Conservation (phyloP, 192 early-diverging fungal species). For the Podila epicladia region DNA sequence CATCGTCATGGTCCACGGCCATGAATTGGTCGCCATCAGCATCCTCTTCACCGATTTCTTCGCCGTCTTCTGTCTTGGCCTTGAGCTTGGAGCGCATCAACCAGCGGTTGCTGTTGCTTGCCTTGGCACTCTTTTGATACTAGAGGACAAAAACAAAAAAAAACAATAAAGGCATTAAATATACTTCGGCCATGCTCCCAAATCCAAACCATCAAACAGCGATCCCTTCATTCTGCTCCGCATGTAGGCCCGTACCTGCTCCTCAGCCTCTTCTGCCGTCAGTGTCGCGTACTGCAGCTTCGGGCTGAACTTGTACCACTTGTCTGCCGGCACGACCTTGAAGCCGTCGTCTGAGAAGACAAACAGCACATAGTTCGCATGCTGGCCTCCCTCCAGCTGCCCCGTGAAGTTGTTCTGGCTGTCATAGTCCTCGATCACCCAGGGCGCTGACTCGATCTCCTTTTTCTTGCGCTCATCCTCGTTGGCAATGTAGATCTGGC, state of each 20-base stretch:
- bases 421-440: constrained; percentile 83
- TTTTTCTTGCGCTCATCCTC: constrained; percentile 76
- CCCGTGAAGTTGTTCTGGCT: constrained; percentile 73
- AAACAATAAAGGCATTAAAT: background rate
- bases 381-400: constrained; percentile 75
- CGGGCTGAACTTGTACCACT: constrained; percentile 83
- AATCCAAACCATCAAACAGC: constrained; percentile 14
- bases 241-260: constrained; percentile 57
- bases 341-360: constrained; percentile 79
- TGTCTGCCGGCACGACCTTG: constrained; percentile 75
- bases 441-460: constrained; percentile 78
- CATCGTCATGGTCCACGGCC: constrained; percentile 63
- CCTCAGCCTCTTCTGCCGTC: constrained; percentile 81
- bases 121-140: constrained; percentile 59
- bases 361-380: constrained; percentile 76
- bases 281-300: constrained; percentile 72
- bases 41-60: constrained; percentile 54
- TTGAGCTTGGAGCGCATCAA: constrained; percentile 58
- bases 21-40: constrained; percentile 48
- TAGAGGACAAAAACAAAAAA: background rate
- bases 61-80: constrained; percentile 48
- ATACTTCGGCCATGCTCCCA: background rate
- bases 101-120: constrained; percentile 60
- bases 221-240: constrained; percentile 35
- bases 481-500: constrained; percentile 79